Evolutionary conservation across 306 rosid species (phyloP).

Genomic region (Morella rubra): DNA sequence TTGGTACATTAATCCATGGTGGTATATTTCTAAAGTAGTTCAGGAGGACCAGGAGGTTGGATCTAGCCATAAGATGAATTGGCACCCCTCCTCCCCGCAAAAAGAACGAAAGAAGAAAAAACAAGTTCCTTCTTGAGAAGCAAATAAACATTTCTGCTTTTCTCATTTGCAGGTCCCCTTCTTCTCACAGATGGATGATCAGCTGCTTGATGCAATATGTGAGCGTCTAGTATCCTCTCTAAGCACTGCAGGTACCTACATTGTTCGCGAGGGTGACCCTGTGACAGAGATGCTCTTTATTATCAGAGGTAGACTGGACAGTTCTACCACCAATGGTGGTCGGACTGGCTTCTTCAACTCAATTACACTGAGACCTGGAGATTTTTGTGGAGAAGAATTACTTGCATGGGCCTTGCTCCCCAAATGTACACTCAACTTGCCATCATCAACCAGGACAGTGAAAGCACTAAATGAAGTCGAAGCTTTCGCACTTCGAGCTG

Average conservation of each 20-base stretch:
- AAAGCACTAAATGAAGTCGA: conserved; percentile 77
- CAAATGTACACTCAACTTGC: conserved; percentile 76
- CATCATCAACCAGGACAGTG: conserved; percentile 90
- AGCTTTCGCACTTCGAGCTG: conserved; percentile 92
- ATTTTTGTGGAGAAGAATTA: conserved; percentile 95
- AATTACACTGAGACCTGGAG: conserved; percentile 85
- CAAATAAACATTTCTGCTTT: conserved; percentile 23
- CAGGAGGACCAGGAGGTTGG: too few species aligned
- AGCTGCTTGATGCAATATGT: conserved; percentile 92
- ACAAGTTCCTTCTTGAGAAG: conserved; percentile 1
- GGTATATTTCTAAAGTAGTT: neutral
- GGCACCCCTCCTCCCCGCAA: neutral
- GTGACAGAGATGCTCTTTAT: conserved; percentile 90
- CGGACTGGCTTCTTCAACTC: conserved; percentile 93
- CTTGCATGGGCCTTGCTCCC: conserved; percentile 97
- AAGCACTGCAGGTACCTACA: conserved; percentile 84
- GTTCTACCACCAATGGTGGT: conserved; percentile 94
- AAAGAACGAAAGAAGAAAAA: neutral
- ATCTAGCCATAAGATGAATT: too few species aligned
- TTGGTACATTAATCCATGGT: neutral
- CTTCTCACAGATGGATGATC: conserved; percentile 98
- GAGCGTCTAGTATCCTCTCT: conserved; percentile 88
- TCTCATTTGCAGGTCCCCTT: conserved; percentile 75
- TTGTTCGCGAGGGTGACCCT: conserved; percentile 96
- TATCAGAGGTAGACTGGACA: conserved; percentile 87